A percentile compares a stretch with the other conserved stretches of the same genome.
Conservation (phyloP, 2,329 filamentous ascomycete species). For the Pyrenophora teres region DNA sequence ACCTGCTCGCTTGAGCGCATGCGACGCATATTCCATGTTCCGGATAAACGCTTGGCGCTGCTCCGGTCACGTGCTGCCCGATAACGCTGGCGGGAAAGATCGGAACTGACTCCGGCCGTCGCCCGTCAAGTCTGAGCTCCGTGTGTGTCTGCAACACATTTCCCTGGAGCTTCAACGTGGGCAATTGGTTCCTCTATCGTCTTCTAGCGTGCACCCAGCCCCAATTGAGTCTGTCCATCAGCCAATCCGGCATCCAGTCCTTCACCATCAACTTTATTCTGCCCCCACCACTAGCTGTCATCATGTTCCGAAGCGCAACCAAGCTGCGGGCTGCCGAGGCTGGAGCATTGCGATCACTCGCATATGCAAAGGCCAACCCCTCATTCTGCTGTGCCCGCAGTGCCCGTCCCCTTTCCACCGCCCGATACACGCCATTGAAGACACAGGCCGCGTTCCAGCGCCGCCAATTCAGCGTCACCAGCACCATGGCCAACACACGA, state of each 20-base stretch:
- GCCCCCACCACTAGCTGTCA: slow-evolving; percentile 5
- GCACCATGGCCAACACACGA: slow-evolving; percentile 60
- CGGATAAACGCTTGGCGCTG: neutral
- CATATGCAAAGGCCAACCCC: slow-evolving; percentile 45
- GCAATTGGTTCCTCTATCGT: no score
- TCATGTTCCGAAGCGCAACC: slow-evolving; percentile 45
- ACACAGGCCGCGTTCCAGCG: slow-evolving; percentile 23
- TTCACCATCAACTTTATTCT: slow-evolving; percentile 6
- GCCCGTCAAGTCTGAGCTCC: slow-evolving; percentile 10
- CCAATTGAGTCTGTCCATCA: slow-evolving; percentile 6
- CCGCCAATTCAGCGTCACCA: slow-evolving; percentile 41
- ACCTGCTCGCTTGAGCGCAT: neutral
- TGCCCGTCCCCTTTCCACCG: slow-evolving; percentile 36
- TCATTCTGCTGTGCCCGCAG: slow-evolving; percentile 32
- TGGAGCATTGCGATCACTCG: slow-evolving; percentile 37
- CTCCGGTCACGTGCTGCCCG: neutral
- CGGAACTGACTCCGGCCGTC: slow-evolving; percentile 4
- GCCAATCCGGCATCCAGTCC: slow-evolving; percentile 12
- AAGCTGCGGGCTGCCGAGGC: slow-evolving; percentile 45
- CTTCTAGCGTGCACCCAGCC: slow-evolving; percentile 1
- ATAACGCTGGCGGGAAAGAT: slow-evolving; percentile 5
- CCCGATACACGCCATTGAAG: slow-evolving; percentile 26
- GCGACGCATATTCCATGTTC: neutral
- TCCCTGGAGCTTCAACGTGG: slow-evolving; percentile 1
- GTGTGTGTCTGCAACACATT: neutral